These are phyloP conservation scores for Malassezia nana DNA, from an alignment of 1,284 basidiomycete genomes.

Conservation along the genomic window DNA sequence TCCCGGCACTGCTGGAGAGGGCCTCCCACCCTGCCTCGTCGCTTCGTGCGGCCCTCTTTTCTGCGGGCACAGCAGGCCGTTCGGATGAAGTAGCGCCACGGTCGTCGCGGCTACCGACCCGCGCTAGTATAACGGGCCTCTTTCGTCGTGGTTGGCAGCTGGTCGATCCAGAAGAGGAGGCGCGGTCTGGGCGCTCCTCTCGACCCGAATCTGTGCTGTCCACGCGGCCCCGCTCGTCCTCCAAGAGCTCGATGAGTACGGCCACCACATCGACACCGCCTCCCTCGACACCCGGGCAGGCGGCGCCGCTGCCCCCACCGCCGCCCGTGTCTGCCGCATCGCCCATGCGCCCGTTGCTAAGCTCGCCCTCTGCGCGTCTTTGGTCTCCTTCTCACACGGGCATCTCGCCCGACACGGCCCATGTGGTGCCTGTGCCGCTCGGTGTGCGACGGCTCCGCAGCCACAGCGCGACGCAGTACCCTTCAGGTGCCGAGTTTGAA, in stretches of 20 bases:
- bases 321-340: neutral
- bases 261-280: neutral
- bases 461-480: slow-evolving; percentile 5
- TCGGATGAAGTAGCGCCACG: slow-evolving; percentile 1
- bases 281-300: neutral
- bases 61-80: neutral
- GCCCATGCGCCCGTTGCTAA: neutral
- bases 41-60: slow-evolving; percentile 28
- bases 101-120: neutral
- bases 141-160: neutral
- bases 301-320: neutral
- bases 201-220: neutral
- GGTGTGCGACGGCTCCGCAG: slow-evolving; percentile 6
- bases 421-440: neutral
- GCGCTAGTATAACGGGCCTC: slow-evolving; percentile 6
- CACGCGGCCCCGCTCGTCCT: neutral
- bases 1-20: slow-evolving; percentile 37
- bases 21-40: slow-evolving; percentile 35
- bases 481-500: neutral
- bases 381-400: neutral
- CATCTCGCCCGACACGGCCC: neutral
- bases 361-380: neutral
- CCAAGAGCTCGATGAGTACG: slow-evolving; percentile 2
- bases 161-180: neutral
- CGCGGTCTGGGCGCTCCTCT: neutral